A percentile compares a stretch with the other conserved stretches of the same genome.
These are phyloP conservation scores for Penicillium bovifimosum DNA, from an alignment of 495 filamentous ascomycete species.

Conservation along the genomic window DNA sequence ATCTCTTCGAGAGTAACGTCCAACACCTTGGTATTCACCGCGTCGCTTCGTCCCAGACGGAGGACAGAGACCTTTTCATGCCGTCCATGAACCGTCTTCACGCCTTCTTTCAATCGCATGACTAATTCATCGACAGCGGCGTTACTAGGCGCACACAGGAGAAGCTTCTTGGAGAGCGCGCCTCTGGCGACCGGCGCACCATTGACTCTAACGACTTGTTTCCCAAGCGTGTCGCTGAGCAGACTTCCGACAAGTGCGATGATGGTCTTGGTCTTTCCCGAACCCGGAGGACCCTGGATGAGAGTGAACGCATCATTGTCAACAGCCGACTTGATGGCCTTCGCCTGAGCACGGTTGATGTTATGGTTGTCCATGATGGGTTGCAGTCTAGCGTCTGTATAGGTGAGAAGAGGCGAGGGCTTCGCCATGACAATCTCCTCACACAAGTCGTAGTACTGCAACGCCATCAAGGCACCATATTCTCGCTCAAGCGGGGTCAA, in stretches of 20 bases:
- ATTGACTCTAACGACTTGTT: constrained; percentile 24
- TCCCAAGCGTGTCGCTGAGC: constrained; percentile 55
- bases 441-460: constrained; percentile 94
- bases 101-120: constrained; percentile 81
- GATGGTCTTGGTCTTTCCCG: constrained; percentile 97
- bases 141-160: constrained; percentile 95
- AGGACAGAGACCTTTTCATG: constrained; percentile 73
- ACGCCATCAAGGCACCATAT: constrained; percentile 80
- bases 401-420: constrained; percentile 78
- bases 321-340: constrained; percentile 81
- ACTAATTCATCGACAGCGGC: constrained; percentile 96
- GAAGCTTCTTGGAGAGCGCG: constrained; percentile 69
- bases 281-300: constrained; percentile 92
- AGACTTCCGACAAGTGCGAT: constrained; percentile 91
- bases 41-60: constrained; percentile 87
- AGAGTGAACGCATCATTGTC: constrained; percentile 95
- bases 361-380: constrained; percentile 66
- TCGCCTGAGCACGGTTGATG: constrained; percentile 86
- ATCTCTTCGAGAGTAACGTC: constrained; percentile 94
- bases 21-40: constrained; percentile 80
- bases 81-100: constrained; percentile 71
- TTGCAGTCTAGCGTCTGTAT: constrained; percentile 63
- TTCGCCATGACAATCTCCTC: constrained; percentile 83
- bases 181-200: constrained; percentile 18
- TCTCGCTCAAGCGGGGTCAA: constrained; percentile 92